phyloP scores from a whole-genome alignment of 2,329 filamentous ascomycete species.

The Leptodontidium sp. region DNA sequence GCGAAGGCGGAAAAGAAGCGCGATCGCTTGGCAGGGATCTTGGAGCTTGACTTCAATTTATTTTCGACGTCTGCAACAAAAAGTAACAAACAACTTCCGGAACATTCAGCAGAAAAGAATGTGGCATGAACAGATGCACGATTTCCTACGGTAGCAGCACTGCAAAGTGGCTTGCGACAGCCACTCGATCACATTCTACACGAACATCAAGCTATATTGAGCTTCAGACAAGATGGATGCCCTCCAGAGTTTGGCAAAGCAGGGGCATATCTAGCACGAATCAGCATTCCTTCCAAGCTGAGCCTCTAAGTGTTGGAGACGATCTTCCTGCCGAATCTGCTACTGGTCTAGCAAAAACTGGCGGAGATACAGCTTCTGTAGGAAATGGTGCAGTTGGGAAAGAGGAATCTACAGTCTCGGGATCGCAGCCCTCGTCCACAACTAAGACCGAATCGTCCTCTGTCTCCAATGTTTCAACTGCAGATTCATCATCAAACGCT shows the following conservation, averaged over 20 bases:
- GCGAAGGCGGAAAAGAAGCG: constrained; percentile 31
- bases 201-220: background rate
- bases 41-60: constrained; percentile 17
- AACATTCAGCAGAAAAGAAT: constrained; percentile 25
- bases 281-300: background rate
- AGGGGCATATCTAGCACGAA: background rate
- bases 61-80: constrained; percentile 15
- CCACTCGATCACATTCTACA: constrained; percentile 5
- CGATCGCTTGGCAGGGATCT: constrained; percentile 30
- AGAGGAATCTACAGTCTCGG: background rate
- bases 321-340: background rate
- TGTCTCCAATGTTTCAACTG: background rate
- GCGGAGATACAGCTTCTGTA: background rate
- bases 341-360: background rate
- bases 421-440: background rate
- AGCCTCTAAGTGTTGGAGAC: background rate
- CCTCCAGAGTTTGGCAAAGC: background rate
- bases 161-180: constrained; percentile 27
- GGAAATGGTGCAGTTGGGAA: background rate
- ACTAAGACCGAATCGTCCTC: background rate
- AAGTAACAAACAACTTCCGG: background rate
- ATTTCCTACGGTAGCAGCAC: constrained; percentile 36
- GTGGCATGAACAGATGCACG: constrained; percentile 43
- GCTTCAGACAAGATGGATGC: constrained; percentile 8
- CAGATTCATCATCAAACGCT: background rate